A percentile compares a stretch with the other conserved stretches of the same genome.
Conservation (phyloP, 352 stramenopile species). For the Pythium phragmiticola region DNA sequence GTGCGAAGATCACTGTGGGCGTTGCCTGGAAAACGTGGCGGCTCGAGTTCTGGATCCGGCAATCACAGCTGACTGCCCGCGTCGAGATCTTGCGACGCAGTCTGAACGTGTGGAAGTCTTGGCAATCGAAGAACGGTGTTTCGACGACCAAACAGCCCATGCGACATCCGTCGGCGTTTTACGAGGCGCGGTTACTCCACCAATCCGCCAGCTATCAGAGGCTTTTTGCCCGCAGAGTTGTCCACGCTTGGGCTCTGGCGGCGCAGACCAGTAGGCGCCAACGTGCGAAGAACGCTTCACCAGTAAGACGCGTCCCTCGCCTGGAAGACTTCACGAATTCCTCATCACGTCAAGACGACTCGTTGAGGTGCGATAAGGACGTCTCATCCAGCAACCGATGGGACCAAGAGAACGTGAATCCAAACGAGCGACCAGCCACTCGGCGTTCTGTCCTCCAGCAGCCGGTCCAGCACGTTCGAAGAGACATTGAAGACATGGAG, state of each 20-base stretch:
- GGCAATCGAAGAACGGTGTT: background rate
- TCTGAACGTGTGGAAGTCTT: slow-evolving; percentile 13
- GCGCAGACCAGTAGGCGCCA: slow-evolving; percentile 11
- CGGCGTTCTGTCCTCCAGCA: background rate
- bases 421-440: background rate
- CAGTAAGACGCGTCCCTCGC: background rate
- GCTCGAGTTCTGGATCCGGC: slow-evolving; percentile 24
- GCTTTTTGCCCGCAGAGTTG: background rate
- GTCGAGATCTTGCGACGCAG: background rate
- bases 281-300: background rate
- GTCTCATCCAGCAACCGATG: background rate
- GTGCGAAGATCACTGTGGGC: background rate
- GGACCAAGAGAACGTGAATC: slow-evolving; percentile 15
- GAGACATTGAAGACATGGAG: background rate
- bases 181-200: slow-evolving; percentile 17
- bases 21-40: slow-evolving; percentile 17
- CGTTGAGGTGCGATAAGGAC: background rate
- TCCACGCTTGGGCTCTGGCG: slow-evolving; percentile 17
- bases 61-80: background rate
- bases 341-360: background rate
- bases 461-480: background rate
- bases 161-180: slow-evolving; percentile 8
- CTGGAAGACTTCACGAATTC: background rate
- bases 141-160: too few species aligned
- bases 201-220: slow-evolving; percentile 3